phyloP scores from a whole-genome alignment of 2,329 filamentous ascomycete species.

The Botrytis porri region DNA sequence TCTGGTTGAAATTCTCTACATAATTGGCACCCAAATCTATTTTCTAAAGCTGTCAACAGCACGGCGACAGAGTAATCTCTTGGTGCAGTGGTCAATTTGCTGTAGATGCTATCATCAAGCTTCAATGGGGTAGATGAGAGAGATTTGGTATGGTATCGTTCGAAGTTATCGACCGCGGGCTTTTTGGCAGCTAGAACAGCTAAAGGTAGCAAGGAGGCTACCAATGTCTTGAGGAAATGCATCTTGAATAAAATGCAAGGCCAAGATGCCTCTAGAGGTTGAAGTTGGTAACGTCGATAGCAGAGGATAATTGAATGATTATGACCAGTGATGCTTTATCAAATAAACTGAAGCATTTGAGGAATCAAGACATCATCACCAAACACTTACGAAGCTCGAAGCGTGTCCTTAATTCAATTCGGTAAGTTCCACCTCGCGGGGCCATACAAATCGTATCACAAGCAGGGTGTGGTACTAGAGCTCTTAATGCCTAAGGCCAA shows the following conservation, averaged over 20 bases:
- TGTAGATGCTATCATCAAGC: slow-evolving; percentile 74
- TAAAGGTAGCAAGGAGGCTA: slow-evolving; percentile 60
- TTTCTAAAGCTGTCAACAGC: slow-evolving; percentile 81
- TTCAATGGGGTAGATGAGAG: slow-evolving; percentile 66
- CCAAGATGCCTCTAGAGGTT: slow-evolving; percentile 15
- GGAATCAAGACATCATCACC: slow-evolving; percentile 4
- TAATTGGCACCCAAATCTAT: slow-evolving; percentile 78
- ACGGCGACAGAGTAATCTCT: slow-evolving; percentile 82
- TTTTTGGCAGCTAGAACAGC: slow-evolving; percentile 61
- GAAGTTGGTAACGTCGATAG: background rate
- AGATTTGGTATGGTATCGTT: slow-evolving; percentile 66
- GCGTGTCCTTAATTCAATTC: slow-evolving; percentile 21
- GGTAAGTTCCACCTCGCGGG: slow-evolving; percentile 20
- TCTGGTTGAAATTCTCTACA: slow-evolving; percentile 92
- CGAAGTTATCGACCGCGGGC: slow-evolving; percentile 63
- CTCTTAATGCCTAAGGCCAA: background rate
- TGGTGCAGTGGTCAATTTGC: slow-evolving; percentile 69
- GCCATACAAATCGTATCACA: background rate
- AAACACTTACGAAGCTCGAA: slow-evolving; percentile 19
- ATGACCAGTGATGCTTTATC: background rate
- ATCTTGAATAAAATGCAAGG: slow-evolving; percentile 48
- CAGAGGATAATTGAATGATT: background rate
- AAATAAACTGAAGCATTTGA: slow-evolving; percentile 12
- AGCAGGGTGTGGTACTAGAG: background rate
- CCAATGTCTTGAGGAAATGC: slow-evolving; percentile 63